Evolutionary conservation across 192 early-diverging fungal genomes (phyloP).

Genomic region (Entomortierella parvispora): DNA sequence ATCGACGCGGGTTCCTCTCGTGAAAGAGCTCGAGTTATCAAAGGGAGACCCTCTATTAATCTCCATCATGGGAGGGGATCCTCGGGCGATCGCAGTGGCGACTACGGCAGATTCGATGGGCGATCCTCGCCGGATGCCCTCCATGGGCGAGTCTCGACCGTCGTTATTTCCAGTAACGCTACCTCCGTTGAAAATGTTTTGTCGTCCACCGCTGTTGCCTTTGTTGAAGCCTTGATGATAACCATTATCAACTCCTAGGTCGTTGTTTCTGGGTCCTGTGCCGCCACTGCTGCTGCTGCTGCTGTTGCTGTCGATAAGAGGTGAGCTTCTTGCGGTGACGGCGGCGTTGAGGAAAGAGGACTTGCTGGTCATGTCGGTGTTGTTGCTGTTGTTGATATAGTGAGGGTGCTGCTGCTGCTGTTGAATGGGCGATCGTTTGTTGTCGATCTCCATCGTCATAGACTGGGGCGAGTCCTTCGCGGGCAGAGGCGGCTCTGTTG

Average conservation of each 20-base stretch:
- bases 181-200: too few species aligned
- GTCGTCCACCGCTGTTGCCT: neutral
- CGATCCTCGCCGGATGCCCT: too few species aligned
- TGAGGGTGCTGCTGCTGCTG: neutral
- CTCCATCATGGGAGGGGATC: too few species aligned
- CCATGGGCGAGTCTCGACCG: too few species aligned
- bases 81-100: too few species aligned
- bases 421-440: conserved; percentile 3
- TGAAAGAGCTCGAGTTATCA: too few species aligned
- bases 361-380: neutral
- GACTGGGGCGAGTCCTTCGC: conserved; percentile 6
- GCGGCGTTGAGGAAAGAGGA: neutral
- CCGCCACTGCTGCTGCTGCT: neutral
- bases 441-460: neutral
- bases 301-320: neutral
- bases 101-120: too few species aligned
- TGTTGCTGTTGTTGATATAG: conserved; percentile 4
- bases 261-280: neutral
- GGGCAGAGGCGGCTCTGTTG: conserved; percentile 14
- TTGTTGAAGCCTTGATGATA: neutral
- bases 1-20: too few species aligned
- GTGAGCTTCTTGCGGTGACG: neutral
- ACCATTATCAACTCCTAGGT: neutral
- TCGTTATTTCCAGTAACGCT: too few species aligned
- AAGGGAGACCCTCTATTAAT: too few species aligned